Base-by-base conservation (phyloP, 306 rosid species). In the Fragaria vesca region DNA sequence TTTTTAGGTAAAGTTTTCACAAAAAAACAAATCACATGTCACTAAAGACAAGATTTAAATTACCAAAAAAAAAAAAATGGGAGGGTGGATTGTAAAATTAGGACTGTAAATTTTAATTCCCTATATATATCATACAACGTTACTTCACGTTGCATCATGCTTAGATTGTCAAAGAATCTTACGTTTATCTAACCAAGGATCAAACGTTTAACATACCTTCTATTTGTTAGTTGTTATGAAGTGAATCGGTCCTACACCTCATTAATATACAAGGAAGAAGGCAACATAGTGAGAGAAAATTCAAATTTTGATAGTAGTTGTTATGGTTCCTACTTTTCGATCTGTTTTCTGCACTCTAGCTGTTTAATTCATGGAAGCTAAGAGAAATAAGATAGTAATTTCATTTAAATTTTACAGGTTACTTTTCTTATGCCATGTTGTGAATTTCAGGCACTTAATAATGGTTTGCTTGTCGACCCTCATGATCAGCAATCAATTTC, bases 401-500 rank as follows among this genome's bases (percentile, higher is more conserved):
- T 30, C 20, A n/a, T 2, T 66, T 45, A 61, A 36, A 21, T 60
- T 76, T 61, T 74, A 55, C 52, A 55, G 66, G 47, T 71, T 74
- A 73, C 46, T 18, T 80, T 73, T 75, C 8, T 79, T 57, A 42
- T 69, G 46, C 40, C 52, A 57, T 4, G 36, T 77, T 50, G 54
- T 72, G 66, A 32, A 43, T 24, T 24, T 24, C 24, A 24, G 24
- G 24, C 24, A 24, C 24, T 24, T 24, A 24, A 24, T 24, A 24
- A 24, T 24, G 24, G 24, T 24, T 24, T 24, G 24, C 24, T 24
- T 24, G 24, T 24, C 24, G 24, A 24, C 24, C 24, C 24, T 24
- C 24, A 24, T 24, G 24, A 24, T 24, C 24, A 24, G 24, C 24
- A 24, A 24, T 24, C 24, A 24, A 24, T 24, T 24, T 0, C 24